A percentile compares a stretch with the other conserved stretches of the same genome.
These are phyloP conservation scores for Aspergillus carbonarius DNA, from an alignment of 2,329 filamentous ascomycete species.

Conservation along the genomic window DNA sequence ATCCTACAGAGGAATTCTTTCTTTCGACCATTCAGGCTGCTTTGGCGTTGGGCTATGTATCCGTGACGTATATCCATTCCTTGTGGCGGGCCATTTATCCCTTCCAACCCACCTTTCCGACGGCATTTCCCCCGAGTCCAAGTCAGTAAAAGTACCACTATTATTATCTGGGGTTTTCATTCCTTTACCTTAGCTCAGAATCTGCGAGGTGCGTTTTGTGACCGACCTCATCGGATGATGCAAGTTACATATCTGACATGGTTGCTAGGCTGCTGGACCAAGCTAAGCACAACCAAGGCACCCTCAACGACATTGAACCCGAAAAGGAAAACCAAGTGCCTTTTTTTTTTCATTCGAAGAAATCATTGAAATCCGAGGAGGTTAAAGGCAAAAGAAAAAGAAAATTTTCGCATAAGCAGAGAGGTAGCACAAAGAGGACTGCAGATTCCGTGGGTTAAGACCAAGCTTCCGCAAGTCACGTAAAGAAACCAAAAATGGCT, in stretches of 20 bases:
- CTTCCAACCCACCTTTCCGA: conserved; percentile 17
- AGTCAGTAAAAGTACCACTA: conserved; percentile 8
- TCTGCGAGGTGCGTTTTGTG: conserved; percentile 15
- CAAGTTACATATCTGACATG: conserved; percentile 16
- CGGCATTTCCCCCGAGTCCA: conserved; percentile 7
- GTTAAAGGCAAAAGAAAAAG: background rate
- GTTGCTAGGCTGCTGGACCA: conserved; percentile 14
- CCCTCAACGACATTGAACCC: background rate
- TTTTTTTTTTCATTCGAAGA: background rate
- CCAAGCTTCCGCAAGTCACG: conserved; percentile 3
- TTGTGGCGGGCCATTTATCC: conserved; percentile 24
- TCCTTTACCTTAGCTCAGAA: conserved; percentile 11
- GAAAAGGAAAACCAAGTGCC: background rate
- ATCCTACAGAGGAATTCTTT: conserved; percentile 8
- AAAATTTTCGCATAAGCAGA: background rate
- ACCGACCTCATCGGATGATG: conserved; percentile 4
- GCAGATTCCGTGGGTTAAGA: conserved; percentile 7
- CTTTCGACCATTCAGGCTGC: conserved; percentile 5
- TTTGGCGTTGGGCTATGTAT: conserved; percentile 22
- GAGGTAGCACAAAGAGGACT: conserved; percentile 13
- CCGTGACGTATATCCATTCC: conserved; percentile 29
- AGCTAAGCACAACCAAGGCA: background rate
- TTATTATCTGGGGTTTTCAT: conserved; percentile 12
- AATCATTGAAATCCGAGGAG: background rate
- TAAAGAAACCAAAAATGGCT: conserved; percentile 28